A percentile compares a stretch with the other conserved stretches of the same genome.
Evolutionary conservation across 176 grass and related monocot species (phyloP).

Genomic region (Juncus effusus): DNA sequence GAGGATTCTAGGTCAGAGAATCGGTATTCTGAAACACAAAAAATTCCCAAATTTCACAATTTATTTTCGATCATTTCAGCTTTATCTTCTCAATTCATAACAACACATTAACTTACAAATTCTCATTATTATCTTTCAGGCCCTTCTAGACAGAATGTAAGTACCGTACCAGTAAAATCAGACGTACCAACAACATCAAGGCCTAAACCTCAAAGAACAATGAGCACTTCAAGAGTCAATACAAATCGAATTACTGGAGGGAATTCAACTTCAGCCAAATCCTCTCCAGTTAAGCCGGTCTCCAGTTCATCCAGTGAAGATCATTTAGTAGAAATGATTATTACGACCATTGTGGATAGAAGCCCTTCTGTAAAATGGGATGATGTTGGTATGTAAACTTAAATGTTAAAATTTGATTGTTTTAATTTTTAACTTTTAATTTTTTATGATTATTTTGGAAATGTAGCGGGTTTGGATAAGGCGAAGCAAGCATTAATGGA

Average conservation of each 20-base stretch:
- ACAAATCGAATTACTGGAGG: conserved; percentile 3
- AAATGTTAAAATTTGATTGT: background rate
- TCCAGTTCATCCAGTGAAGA: conserved; percentile 9
- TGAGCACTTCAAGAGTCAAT: conserved; percentile 7
- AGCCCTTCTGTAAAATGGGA: conserved; percentile 92
- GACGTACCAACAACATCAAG: conserved; percentile 10
- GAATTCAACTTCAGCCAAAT: conserved; percentile 5
- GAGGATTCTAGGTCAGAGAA: conserved; percentile 60
- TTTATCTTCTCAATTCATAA: too few relatives aligned
- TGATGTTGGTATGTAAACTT: conserved; percentile 67
- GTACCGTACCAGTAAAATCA: conserved; percentile 15
- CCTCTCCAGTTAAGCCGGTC: conserved; percentile 6
- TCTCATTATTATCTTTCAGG: conserved; percentile 11
- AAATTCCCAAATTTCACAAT: background rate
- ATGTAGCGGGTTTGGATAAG: conserved; percentile 87
- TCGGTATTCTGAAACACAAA: conserved; percentile 26
- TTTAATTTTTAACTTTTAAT: conserved; percentile 8
- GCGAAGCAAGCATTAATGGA: conserved; percentile 98
- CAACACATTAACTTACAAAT: too few relatives aligned
- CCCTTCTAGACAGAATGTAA: conserved; percentile 10
- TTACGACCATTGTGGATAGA: conserved; percentile 84
- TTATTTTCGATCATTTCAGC: too few relatives aligned
- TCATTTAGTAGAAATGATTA: conserved; percentile 87
- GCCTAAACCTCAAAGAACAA: conserved; percentile 10
- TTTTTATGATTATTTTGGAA: conserved; percentile 23